Evolutionary conservation across 1,284 basidiomycete species (phyloP).

Genomic region (Bjerkandera adusta): DNA sequence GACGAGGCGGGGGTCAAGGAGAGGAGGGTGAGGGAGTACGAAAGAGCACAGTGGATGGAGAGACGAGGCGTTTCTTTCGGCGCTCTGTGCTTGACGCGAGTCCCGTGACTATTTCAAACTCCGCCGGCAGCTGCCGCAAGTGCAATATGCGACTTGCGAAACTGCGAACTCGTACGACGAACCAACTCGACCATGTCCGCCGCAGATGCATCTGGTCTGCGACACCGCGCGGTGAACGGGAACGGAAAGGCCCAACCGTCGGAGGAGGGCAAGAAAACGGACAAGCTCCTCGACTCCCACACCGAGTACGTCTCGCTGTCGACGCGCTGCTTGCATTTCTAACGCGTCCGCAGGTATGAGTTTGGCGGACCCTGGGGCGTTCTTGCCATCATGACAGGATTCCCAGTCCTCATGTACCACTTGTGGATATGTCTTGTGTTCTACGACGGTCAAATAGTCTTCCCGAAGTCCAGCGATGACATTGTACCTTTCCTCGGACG

Average conservation of each 20-base stretch:
- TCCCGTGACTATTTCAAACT: not conserved
- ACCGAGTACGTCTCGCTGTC: conserved; percentile 47
- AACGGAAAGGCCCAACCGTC: conserved; percentile 35
- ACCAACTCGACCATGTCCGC: conserved; percentile 22
- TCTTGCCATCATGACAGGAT: conserved; percentile 90
- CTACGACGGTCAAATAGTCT: conserved; percentile 87
- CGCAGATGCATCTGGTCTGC: conserved; percentile 21
- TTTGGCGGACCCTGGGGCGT: conserved; percentile 96
- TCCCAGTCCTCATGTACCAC: conserved; percentile 95
- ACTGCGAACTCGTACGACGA: not conserved
- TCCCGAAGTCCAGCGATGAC: conserved; percentile 72
- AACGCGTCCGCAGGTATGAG: conserved; percentile 65
- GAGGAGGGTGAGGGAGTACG: not conserved
- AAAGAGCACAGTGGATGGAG: conserved; percentile 1
- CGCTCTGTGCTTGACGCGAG: not conserved
- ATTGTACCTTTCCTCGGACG: conserved; percentile 76
- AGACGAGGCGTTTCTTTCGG: not conserved
- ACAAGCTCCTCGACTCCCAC: conserved; percentile 77
- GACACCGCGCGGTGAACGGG: conserved; percentile 22
- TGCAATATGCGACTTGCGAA: not conserved
- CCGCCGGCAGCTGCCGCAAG: not conserved
- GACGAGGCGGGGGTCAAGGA: not conserved
- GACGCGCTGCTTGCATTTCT: not conserved
- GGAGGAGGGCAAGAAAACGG: conserved; percentile 65
- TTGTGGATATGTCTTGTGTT: conserved; percentile 98